These are phyloP conservation scores for Cyberlindnera japonica DNA, from an alignment of 805 yeast genomes.

Conservation along the genomic window DNA sequence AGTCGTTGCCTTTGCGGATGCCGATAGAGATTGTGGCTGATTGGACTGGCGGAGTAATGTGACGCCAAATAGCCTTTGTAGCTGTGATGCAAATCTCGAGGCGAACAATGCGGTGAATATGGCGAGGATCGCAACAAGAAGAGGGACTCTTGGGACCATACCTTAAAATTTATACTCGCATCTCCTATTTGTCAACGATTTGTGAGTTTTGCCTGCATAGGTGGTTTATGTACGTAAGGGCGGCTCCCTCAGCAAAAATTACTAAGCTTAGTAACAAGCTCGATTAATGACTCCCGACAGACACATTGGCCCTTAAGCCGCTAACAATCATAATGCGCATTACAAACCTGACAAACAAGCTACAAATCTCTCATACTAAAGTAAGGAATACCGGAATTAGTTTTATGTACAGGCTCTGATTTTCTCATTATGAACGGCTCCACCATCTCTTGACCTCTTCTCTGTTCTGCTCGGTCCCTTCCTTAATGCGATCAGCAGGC, in stretches of 20 bases:
- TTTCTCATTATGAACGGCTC: conserved; percentile 13
- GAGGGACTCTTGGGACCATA: conserved; percentile 2
- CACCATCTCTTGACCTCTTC: conserved; percentile 29
- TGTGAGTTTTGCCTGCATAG: too few relatives aligned
- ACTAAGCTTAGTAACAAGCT: conserved; percentile 6
- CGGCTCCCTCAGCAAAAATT: conserved; percentile 1
- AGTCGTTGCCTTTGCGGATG: too few relatives aligned
- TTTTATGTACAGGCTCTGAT: not conserved
- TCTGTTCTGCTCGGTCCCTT: conserved; percentile 27
- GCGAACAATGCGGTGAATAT: conserved; percentile 19
- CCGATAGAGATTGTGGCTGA: too few relatives aligned
- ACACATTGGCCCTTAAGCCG: too few relatives aligned
- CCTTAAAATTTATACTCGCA: not conserved
- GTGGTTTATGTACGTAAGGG: too few relatives aligned
- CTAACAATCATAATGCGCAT: too few relatives aligned
- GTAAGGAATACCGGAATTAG: too few relatives aligned
- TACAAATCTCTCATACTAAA: too few relatives aligned
- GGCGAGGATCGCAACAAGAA: conserved; percentile 10
- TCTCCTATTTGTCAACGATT: not conserved
- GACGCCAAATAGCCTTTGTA: conserved; percentile 1
- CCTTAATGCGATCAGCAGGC: conserved; percentile 23
- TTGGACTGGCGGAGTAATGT: not conserved
- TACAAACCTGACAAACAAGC: too few relatives aligned
- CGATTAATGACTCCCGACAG: too few relatives aligned
- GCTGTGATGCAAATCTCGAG: conserved; percentile 9